Evolutionary conservation across 805 yeast species (phyloP).

Genomic region (Myxozyma lipomycoides): DNA sequence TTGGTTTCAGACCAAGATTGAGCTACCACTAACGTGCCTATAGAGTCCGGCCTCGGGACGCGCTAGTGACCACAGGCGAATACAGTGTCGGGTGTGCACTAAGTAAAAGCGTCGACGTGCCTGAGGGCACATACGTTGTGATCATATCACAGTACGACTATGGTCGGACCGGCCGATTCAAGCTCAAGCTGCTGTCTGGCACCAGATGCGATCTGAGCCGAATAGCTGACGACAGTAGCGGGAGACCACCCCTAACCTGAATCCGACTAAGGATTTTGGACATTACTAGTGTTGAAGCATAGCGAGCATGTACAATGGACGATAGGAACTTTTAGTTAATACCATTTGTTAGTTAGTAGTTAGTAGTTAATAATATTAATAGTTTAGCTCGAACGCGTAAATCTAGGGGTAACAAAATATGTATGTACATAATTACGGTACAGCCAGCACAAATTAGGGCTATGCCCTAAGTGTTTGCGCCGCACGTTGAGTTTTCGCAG

Average conservation of each 20-base stretch:
- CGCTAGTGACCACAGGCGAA: constrained; percentile 18
- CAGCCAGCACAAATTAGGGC: background rate
- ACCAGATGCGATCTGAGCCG: constrained; percentile 4
- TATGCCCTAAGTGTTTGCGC: background rate
- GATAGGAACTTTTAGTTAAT: no score
- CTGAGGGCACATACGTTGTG: constrained; percentile 20
- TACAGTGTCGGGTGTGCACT: constrained; percentile 15
- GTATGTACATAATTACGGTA: no score
- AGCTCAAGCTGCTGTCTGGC: constrained; percentile 6
- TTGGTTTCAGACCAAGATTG: background rate
- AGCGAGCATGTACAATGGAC: no score
- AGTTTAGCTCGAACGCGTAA: no score
- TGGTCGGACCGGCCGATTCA: constrained; percentile 17
- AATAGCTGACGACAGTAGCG: constrained; percentile 7
- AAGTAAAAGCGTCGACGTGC: constrained; percentile 2
- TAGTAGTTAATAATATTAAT: no score
- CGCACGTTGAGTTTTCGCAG: no score
- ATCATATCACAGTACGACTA: constrained; percentile 19
- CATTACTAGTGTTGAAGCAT: no score
- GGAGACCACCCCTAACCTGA: background rate
- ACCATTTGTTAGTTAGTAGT: no score
- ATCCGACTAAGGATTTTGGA: no score
- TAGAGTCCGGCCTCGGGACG: constrained; percentile 15
- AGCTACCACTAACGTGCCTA: background rate
- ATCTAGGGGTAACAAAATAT: no score